Evolutionary conservation across 2,329 filamentous ascomycete genomes (phyloP), one percentile per base, ranked within the genome.

Genomic region (Lecanicillium sp.): DNA sequence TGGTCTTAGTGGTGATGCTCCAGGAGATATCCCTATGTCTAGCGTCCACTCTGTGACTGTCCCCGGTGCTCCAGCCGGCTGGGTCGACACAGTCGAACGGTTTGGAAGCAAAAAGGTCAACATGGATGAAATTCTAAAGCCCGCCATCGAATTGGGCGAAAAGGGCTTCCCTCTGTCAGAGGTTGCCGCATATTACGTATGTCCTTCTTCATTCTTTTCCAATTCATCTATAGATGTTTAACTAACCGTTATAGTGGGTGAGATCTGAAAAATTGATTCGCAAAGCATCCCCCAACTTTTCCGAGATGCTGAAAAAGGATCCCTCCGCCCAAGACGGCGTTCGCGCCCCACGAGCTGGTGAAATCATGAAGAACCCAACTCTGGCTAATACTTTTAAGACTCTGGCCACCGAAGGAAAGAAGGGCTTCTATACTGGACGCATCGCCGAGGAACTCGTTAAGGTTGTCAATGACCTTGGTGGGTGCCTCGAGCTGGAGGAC

Each of bases 131-230:
- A 80, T 96, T 42, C 67, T 98, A 9, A 72, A 67, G 5, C 90
- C 92, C 0, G 92, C 88, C 0, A 89, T 94, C 45, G 78, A 83
- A 53, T 65, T 96, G 27, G 92, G 80, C 5, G 90, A 96, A 58
- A 75, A 85, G 42, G 92, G 92, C 0, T 95, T 90, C 47, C 86
- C 92, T 0, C 86, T 98, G 3, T 86, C 83, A 2, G 87, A 96
- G 55, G 60, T 94, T 8, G 74, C 85, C 15, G 77, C 81, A 0
- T 66, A 64, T 27, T 79, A 72, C 48, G 85, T 90, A 59, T 57
- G 83, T 68, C 18, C 6, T 2, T 8, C 4, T 3, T 14, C 13
- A 3, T 8, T 19, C 4, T 13, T 28, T 13, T 36, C 3, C 12
- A 7, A 14, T 33, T 17, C 7, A 3, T 8, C 14, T 6, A 6